Conservation (phyloP, 495 filamentous ascomycete genomes). For the Penicillium mononematosum region DNA sequence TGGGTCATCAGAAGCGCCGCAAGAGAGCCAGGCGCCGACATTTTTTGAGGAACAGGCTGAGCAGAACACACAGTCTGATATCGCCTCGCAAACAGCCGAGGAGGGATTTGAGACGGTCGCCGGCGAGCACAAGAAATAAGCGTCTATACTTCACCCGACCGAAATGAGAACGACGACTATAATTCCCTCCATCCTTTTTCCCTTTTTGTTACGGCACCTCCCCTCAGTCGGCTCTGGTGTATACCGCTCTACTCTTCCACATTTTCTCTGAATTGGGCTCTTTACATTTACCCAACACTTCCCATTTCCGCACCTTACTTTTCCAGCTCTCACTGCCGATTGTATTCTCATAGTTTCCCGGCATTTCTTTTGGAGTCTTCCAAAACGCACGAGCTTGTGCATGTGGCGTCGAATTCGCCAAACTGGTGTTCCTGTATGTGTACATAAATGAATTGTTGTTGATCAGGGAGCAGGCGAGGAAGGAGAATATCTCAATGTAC, state of each 20-base stretch:
- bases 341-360: slow-evolving; percentile 1
- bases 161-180: slow-evolving; percentile 18
- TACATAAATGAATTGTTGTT: slow-evolving; percentile 18
- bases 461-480: background rate
- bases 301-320: slow-evolving; percentile 6
- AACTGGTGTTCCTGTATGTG: slow-evolving; percentile 14
- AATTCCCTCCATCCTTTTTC: background rate
- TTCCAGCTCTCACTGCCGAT: slow-evolving; percentile 5
- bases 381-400: slow-evolving; percentile 2
- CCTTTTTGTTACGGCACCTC: slow-evolving; percentile 8
- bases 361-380: slow-evolving; percentile 19
- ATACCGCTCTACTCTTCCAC: slow-evolving; percentile 5
- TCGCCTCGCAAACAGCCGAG: slow-evolving; percentile 22
- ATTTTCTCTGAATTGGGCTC: background rate
- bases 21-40: slow-evolving; percentile 14
- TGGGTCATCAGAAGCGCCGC: background rate
- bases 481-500: slow-evolving; percentile 6
- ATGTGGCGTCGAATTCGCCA: slow-evolving; percentile 1
- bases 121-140: slow-evolving; percentile 36
- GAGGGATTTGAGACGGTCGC: slow-evolving; percentile 54
- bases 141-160: background rate
- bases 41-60: slow-evolving; percentile 7
- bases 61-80: slow-evolving; percentile 8
- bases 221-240: background rate
- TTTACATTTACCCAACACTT: background rate